Base-by-base conservation (phyloP, 495 filamentous ascomycete genomes). In the Penicillium dipodomyicola region DNA sequence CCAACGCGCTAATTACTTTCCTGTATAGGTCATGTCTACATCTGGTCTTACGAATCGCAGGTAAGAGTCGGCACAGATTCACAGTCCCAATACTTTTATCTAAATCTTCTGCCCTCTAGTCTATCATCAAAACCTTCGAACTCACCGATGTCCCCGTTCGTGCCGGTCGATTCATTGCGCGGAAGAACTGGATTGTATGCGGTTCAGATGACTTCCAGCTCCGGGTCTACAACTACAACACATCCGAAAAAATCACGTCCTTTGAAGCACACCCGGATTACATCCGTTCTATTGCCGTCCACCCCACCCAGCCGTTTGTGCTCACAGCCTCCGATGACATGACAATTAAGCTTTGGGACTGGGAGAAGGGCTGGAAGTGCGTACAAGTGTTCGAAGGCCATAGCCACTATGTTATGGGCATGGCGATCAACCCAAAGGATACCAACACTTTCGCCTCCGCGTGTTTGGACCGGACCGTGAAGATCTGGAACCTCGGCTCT, bases 251-350 rank as follows among this genome's bases (percentile, higher is more conserved):
- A 82, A 95, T 99, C 66, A 93, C 95, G 11, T 89, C 90, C 10
- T 97, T 97, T 69, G 95, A 99, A 80, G 94, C 94, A 33, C 95
- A 99, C 69, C 94, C 94, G 20, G 94, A 99, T 72, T 99, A 99
- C 64, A 99, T 99, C 71, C 90, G 94, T 53, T 91, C 95, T 23
- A 97, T 99, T 60, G 89, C 86, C 52, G 90, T 99, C n/a, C 94
- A 99, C 71, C 94, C 94, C 3, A 90, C 92, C 44, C 91, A 96
- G 67, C 92, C 94, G 10, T 97, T 96, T 63, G 90, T 97, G 44
- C 80, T 99, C 30, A 99, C 95, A 35, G 94, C 94, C 50, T 91
- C 88, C 56, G 95, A 99, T 90, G 94, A 99, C 67, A 97, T 97
- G 94, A 96, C 91, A 35, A 97, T 99, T 65, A 97, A 96, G 78